Conservation (phyloP, 1,284 basidiomycete genomes). For the Ganoderma resinaceum region DNA sequence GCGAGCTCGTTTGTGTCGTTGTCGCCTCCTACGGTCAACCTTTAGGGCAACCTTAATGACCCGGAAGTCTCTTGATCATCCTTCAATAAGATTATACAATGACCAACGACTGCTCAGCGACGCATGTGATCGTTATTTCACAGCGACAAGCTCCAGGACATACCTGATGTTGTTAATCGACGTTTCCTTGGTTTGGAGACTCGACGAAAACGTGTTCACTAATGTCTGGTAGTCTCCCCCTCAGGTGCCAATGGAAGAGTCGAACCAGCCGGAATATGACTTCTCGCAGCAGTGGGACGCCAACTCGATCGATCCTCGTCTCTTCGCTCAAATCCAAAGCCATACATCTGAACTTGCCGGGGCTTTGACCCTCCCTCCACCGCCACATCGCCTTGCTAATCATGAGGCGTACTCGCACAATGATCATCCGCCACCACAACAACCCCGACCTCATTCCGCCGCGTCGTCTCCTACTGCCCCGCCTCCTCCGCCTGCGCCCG, state of each 20-base stretch:
- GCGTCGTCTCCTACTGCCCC: slow-evolving; percentile 8
- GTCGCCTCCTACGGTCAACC: neutral
- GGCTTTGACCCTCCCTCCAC: slow-evolving; percentile 32
- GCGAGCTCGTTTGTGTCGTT: neutral
- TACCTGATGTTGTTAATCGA: neutral
- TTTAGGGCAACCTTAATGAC: neutral
- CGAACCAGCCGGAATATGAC: slow-evolving; percentile 19
- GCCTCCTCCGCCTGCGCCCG: slow-evolving; percentile 21
- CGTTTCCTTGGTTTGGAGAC: neutral
- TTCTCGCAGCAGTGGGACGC: slow-evolving; percentile 33
- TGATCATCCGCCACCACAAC: slow-evolving; percentile 10
- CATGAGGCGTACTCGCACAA: slow-evolving; percentile 9
- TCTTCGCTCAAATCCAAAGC: slow-evolving; percentile 33
- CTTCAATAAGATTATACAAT: neutral
- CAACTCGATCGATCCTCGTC: slow-evolving; percentile 34
- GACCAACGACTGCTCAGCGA: neutral
- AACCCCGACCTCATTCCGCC: neutral
- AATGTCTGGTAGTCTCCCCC: slow-evolving; percentile 5
- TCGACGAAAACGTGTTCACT: neutral
- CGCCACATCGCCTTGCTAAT: slow-evolving; percentile 4
- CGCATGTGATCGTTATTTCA: neutral
- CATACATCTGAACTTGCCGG: slow-evolving; percentile 36
- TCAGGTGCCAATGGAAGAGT: slow-evolving; percentile 14
- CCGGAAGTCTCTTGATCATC: neutral
- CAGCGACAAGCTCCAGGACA: neutral